These are phyloP conservation scores for Malassezia globosa DNA, from an alignment of 1,284 basidiomycete species.

Conservation along the genomic window DNA sequence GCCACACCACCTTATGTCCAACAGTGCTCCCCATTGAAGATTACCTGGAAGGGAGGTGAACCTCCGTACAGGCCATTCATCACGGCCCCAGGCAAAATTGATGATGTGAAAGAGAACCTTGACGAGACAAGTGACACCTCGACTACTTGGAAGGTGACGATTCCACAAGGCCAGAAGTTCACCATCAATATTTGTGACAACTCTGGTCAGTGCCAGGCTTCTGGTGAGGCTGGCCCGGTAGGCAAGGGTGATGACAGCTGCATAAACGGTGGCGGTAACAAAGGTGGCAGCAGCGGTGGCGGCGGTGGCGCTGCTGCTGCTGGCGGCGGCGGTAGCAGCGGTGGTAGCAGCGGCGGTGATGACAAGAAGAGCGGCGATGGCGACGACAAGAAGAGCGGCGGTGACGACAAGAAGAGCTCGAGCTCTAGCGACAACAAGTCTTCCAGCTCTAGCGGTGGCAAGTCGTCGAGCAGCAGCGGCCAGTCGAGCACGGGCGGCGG, in stretches of 20 bases:
- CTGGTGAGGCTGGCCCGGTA: not conserved
- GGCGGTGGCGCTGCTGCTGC: conserved; percentile 3
- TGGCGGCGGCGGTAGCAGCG: conserved; percentile 1
- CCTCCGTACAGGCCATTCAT: conserved; percentile 19
- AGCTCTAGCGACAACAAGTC: not conserved
- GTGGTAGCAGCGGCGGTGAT: not conserved
- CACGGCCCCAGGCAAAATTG: conserved; percentile 9
- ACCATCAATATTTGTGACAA: conserved; percentile 19
- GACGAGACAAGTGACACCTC: not conserved
- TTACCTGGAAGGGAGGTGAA: conserved; percentile 20
- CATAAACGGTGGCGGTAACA: not conserved
- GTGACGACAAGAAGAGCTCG: not conserved
- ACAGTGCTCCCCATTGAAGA: conserved; percentile 21
- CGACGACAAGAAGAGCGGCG: not conserved
- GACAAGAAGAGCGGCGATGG: not conserved
- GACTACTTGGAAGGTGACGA: conserved; percentile 19
- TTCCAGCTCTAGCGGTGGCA: not conserved
- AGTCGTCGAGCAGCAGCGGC: not conserved
- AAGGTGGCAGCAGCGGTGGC: not conserved
- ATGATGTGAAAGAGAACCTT: not conserved
- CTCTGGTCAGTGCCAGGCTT: conserved; percentile 9
- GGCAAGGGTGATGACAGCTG: conserved; percentile 2
- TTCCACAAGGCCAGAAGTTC: conserved; percentile 14
- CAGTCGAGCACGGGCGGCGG: not conserved
- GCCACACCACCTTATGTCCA: conserved; percentile 18